A percentile compares a stretch with the other conserved stretches of the same genome.
phyloP scores from a whole-genome alignment of 257 asterid species.

The Ilex aquifolium region DNA sequence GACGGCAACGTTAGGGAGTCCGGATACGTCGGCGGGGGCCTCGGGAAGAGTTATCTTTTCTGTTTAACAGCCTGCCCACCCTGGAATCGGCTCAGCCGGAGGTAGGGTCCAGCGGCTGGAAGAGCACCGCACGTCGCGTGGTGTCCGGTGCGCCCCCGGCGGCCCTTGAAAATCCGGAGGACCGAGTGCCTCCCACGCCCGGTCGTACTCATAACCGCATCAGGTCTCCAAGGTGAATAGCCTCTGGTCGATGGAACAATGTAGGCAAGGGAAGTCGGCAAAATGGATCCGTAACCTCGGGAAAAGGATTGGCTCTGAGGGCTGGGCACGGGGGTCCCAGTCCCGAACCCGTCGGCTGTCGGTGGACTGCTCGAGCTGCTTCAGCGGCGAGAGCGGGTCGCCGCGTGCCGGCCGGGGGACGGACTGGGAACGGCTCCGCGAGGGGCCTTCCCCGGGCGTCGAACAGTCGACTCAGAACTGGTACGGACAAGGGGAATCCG shows the following conservation, averaged over 20 bases:
- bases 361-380: conserved; percentile 12
- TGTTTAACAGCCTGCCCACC: too few relatives aligned
- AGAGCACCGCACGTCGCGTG: too few relatives aligned
- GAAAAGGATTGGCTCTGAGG: conserved; percentile 16
- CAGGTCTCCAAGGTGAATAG: conserved; percentile 32
- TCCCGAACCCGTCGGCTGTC: conserved; percentile 13
- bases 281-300: conserved; percentile 13
- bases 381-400: conserved; percentile 9
- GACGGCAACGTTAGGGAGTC: too few relatives aligned
- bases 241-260: conserved; percentile 31
- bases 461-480: too few relatives aligned
- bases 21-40: too few relatives aligned
- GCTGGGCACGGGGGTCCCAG: conserved; percentile 12
- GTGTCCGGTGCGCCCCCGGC: conserved; percentile 74
- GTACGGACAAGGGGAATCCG: too few relatives aligned
- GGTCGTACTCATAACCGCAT: conserved; percentile 48
- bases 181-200: conserved; percentile 49
- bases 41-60: too few relatives aligned
- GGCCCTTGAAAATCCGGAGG: conserved; percentile 75
- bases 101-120: too few relatives aligned
- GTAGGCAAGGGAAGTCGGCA: conserved; percentile 32
- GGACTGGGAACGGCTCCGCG: too few relatives aligned
- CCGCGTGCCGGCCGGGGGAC: conserved; percentile 15
- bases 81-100: too few relatives aligned
- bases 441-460: too few relatives aligned